These are phyloP conservation scores for Phytophthora agathidicida DNA, from an alignment of 352 stramenopile genomes.

Conservation along the genomic window DNA sequence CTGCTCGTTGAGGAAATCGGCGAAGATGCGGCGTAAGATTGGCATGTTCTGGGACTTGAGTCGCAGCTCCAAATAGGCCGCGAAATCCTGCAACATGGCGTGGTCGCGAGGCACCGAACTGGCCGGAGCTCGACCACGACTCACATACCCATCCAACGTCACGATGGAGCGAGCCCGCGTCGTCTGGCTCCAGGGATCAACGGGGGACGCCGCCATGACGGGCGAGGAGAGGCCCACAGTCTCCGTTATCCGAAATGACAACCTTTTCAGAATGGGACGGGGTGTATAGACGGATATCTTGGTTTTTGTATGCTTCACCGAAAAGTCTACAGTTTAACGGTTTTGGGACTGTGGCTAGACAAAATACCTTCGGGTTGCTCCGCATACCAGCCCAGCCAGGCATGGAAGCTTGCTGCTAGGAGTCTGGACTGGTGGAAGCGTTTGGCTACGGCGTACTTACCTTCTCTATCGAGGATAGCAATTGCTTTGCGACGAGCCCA, in stretches of 20 bases:
- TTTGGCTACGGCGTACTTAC: constrained; percentile 58
- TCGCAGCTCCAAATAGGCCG: constrained; percentile 54
- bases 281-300: neutral
- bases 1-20: constrained; percentile 58
- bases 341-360: neutral
- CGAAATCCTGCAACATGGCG: constrained; percentile 58
- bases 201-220: neutral
- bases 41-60: constrained; percentile 51
- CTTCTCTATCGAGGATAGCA: constrained; percentile 35
- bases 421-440: constrained; percentile 42
- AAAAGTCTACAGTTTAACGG: too few relatives aligned
- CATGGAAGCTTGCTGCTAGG: constrained; percentile 15
- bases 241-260: constrained; percentile 1
- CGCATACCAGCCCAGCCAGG: constrained; percentile 32
- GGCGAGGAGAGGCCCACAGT: too few relatives aligned
- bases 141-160: constrained; percentile 37
- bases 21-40: constrained; percentile 59
- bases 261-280: constrained; percentile 1
- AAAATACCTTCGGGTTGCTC: too few relatives aligned
- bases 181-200: neutral
- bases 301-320: neutral
- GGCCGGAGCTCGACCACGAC: constrained; percentile 27
- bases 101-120: constrained; percentile 34
- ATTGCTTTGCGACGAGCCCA: constrained; percentile 12
- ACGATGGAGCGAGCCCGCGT: constrained; percentile 19